A percentile compares a stretch with the other conserved stretches of the same genome.
Evolutionary conservation across 805 yeast species (phyloP).

Genomic region (Wilhelminamyces savonicus): DNA sequence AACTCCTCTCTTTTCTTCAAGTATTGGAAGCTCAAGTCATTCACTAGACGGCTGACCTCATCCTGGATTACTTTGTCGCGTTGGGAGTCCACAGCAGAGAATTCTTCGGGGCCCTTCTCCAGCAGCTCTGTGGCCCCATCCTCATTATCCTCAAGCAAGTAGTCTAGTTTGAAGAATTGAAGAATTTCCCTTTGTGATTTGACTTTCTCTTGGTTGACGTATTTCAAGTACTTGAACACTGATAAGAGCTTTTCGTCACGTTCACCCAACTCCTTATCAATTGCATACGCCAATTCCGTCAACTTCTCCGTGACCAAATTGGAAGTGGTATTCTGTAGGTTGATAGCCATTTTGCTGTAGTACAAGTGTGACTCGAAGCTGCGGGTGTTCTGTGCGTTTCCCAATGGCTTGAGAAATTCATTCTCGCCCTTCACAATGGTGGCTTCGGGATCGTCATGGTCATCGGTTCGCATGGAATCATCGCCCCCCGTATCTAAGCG

Average conservation of each 20-base stretch:
- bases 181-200: constrained; percentile 22
- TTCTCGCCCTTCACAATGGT: too few species aligned
- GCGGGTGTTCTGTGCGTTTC: constrained; percentile 10
- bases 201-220: constrained; percentile 18
- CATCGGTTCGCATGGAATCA: too few species aligned
- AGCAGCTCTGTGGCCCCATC: constrained; percentile 5
- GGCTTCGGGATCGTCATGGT: too few species aligned
- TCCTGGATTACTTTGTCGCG: constrained; percentile 33
- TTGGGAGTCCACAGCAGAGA: constrained; percentile 13
- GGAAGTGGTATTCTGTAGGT: constrained; percentile 26
- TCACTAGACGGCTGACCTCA: constrained; percentile 32
- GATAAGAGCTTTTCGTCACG: constrained; percentile 27
- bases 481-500: constrained; percentile 12
- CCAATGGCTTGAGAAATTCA: too few species aligned
- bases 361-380: constrained; percentile 34
- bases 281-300: constrained; percentile 29
- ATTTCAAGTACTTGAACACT: constrained; percentile 18
- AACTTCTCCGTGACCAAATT: constrained; percentile 32
- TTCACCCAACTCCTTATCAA: constrained; percentile 32
- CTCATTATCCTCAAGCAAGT: constrained; percentile 22
- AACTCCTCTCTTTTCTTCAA: constrained; percentile 27
- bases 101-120: neutral
- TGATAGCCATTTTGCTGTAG: constrained; percentile 28
- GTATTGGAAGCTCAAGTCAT: constrained; percentile 32
- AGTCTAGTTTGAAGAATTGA: constrained; percentile 24